Conservation (phyloP, 2,329 filamentous ascomycete species). For the Fusarium equiseti region DNA sequence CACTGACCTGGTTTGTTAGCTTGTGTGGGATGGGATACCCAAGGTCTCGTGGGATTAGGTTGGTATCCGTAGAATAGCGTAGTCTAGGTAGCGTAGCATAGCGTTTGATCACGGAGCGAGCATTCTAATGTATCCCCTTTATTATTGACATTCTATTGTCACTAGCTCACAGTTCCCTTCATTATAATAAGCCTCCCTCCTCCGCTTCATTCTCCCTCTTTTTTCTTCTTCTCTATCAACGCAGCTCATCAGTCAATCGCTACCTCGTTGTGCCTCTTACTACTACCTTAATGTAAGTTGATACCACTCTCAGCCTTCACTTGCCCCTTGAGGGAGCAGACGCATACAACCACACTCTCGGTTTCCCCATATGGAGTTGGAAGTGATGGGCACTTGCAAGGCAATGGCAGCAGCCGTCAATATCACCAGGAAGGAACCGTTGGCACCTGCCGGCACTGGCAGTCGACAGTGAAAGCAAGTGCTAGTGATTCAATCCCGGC, state of each 20-base stretch:
- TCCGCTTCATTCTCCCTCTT: conserved; percentile 16
- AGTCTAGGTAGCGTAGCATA: conserved; percentile 17
- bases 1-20: not conserved
- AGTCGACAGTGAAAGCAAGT: not conserved
- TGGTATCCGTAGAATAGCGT: conserved; percentile 17
- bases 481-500: not conserved
- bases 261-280: conserved; percentile 40
- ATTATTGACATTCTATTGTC: conserved; percentile 27
- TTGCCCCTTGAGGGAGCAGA: conserved; percentile 1
- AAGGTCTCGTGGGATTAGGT: conserved; percentile 32
- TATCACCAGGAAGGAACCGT: not conserved
- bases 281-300: conserved; percentile 43
- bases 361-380: not conserved
- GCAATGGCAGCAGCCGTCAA: conserved; percentile 2
- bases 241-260: conserved; percentile 38
- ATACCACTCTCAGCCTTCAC: conserved; percentile 5
- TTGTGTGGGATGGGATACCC: conserved; percentile 14
- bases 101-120: conserved; percentile 1
- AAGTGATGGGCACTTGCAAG: not conserved
- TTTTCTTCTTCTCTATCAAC: conserved; percentile 38
- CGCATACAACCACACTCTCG: not conserved
- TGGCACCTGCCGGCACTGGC: conserved; percentile 6
- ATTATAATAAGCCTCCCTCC: conserved; percentile 44
- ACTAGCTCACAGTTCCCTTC: conserved; percentile 33
- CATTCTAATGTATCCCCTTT: conserved; percentile 30